Base-by-base conservation (phyloP, 2,329 filamentous ascomycete genomes). In the Monosporascus sp. region DNA sequence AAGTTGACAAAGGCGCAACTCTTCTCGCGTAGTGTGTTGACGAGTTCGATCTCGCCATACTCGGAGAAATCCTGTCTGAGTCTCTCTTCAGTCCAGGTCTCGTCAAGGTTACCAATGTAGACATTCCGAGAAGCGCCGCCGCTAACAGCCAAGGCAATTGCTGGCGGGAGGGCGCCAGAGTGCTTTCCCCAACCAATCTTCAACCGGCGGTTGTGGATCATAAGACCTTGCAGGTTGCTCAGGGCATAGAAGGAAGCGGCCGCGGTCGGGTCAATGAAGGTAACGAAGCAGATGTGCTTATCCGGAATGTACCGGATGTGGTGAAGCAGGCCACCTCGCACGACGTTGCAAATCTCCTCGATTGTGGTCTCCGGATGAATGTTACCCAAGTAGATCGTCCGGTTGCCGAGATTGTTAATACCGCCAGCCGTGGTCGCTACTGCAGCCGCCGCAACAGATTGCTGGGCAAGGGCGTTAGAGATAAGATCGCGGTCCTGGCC, bases 101-200 rank as follows among this genome's bases (percentile, higher is more conserved):
- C 94, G 63, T 99, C 94, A 54, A 99, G 78, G 72, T 99, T 99
- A 58, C 94, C 94, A 66, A 99, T 88, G 72, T 99, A 99, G 27
- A 99, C 94, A 67, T 99, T 99, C 57, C 94, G 85, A n/a, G 94
- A 97, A 50, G 94, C 94, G 65, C 94, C 94, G 50, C 93, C 94
- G 62, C 91, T 97, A 50, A 99, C 94, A 47, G 94, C 94, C 59
- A 99, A 78, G 20, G 94, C 93, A 68, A 99, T 97, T 7, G 94
- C 94, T 20, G 94, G 92, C 39, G 94, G 94, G 25, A 99, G 84
- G 61, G 92, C 93, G 55, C 94, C 94, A 5, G 94, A 99, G 73
- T 99, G 94, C 79, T 99, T 99, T 59, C 94, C 94, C 94, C 94
- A 99, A 60, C 94, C 94, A 69, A 99, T 97, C 82, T 99, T 99